Base-by-base conservation (phyloP, 768 basidiomycete genomes). In the Boletus rex-veris region DNA sequence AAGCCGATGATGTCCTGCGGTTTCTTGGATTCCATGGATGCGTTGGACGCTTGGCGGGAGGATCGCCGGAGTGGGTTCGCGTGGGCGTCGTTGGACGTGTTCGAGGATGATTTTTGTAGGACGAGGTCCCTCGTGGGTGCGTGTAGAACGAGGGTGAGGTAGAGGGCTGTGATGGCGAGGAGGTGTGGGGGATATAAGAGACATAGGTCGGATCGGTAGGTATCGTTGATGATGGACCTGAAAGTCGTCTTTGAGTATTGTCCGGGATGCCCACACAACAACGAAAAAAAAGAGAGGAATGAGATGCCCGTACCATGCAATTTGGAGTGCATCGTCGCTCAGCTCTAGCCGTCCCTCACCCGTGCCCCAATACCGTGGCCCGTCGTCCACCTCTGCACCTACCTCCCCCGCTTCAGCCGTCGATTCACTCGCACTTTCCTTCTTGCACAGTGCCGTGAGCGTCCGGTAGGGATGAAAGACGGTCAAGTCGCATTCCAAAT, bases 191-290 rank as follows among this genome's bases (percentile, higher is more conserved):
- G 95, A 66, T 98, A 88, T 28, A 97, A 72, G n/a, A 99, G 83
- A 65, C 92, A 93, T 18, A 99, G 76, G 51, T 95, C 90, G 5
- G 92, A 94, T 49, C 95, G 84, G 65, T 93, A 98, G 0, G 90
- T 93, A 70, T 98, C 96, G 73, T 98, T 99, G 65, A 99, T 83
- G 66, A 98, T 84, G 67, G 93, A 94, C 91, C 94, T 97, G 57
- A 16, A n/a, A 15, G 14, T 28, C 31, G 1, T 2, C 16, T 16
- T 35, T 36, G 14, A 40, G 51, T 52, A 28, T 24, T 24, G 24
- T 6, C 36, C 21, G 49, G 18, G 4, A 10, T 7, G 15, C 26
- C 0, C 2, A 31, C 18, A 15, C 39, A 19, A 18, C 7, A 19
- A 10, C 2, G n/a, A n/a, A 69, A 12, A 1, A 14, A 7, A 18